Conservation (phyloP, 176 grass and related monocot genomes). For the Musa beccarii region DNA sequence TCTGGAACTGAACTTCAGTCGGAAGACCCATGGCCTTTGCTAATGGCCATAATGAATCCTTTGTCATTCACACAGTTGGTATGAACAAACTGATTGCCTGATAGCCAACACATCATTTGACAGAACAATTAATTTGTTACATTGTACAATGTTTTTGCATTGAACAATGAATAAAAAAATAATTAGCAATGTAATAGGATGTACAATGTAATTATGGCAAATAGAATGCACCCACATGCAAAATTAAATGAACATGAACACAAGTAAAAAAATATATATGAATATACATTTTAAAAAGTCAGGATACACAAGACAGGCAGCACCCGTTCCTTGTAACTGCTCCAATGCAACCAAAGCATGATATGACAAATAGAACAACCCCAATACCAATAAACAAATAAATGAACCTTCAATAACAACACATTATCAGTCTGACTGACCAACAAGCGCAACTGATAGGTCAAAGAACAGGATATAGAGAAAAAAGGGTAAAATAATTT, state of each 20-base stretch:
- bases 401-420: not conserved
- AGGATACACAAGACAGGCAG: slow-evolving; percentile 6
- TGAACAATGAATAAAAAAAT: no score
- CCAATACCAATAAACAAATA: not conserved
- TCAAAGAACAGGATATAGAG: not conserved
- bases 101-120: no score
- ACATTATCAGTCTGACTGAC: not conserved
- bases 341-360: not conserved
- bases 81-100: no score
- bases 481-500: not conserved
- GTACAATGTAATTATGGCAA: no score
- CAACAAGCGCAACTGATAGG: no score
- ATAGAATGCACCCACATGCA: not conserved
- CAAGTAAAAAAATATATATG: not conserved
- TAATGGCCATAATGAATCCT: no score
- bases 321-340: not conserved
- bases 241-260: not conserved
- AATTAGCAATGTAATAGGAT: no score
- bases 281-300: not conserved
- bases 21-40: no score
- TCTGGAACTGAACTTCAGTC: no score
- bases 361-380: not conserved
- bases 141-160: no score
- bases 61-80: no score
- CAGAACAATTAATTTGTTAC: no score